phyloP scores from a whole-genome alignment of 768 basidiomycete genomes.

The Kwoniella europaea region DNA sequence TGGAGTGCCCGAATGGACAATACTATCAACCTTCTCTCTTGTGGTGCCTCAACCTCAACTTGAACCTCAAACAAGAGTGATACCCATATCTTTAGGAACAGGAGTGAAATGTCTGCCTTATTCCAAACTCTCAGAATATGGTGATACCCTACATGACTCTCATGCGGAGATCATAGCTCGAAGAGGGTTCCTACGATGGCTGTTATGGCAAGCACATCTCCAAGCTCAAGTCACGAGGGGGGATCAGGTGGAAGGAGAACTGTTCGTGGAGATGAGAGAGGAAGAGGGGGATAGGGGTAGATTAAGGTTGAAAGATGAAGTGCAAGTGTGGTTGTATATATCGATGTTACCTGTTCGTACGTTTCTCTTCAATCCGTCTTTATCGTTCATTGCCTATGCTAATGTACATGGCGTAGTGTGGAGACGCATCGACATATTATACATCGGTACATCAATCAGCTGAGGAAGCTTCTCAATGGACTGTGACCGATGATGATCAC shows the following conservation, averaged over 20 bases:
- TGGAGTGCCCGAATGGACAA: conserved; percentile 56
- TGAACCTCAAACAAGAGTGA: not conserved
- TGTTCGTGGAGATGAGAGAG: conserved; percentile 24
- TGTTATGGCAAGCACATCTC: conserved; percentile 60
- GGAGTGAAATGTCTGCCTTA: conserved; percentile 85
- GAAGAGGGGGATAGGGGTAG: conserved; percentile 7
- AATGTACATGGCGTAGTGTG: conserved; percentile 64
- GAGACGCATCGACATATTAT: conserved; percentile 83
- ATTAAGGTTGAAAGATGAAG: conserved; percentile 62
- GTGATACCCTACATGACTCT: conserved; percentile 83
- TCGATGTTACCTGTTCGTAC: conserved; percentile 68
- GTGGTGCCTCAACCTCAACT: conserved; percentile 7
- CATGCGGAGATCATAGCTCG: conserved; percentile 93
- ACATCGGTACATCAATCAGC: conserved; percentile 76
- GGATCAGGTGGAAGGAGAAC: not conserved
- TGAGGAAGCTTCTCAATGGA: conserved; percentile 73
- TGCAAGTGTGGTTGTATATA: conserved; percentile 71
- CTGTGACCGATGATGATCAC: not conserved
- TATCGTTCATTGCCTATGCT: not conserved
- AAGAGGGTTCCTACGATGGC: conserved; percentile 76
- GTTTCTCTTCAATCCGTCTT: not conserved
- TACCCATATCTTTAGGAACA: conserved; percentile 58
- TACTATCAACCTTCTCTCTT: conserved; percentile 57
- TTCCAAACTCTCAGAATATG: conserved; percentile 66
- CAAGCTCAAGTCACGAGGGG: not conserved